Conservation (phyloP, 2,329 filamentous ascomycete genomes). For the Sarocladium brachiariae region DNA sequence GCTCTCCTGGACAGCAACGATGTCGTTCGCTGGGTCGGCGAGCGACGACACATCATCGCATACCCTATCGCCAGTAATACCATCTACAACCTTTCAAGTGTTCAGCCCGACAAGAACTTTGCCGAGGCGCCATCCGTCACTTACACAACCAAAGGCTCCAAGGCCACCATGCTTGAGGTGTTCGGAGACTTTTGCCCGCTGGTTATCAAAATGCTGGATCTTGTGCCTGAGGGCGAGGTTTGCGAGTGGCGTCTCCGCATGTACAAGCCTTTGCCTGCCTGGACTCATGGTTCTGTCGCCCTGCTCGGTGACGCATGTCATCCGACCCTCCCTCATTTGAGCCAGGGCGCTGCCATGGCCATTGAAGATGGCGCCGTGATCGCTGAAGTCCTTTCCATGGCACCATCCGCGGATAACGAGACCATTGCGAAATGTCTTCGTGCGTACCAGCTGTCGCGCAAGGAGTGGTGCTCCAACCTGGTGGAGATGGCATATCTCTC, state of each 20-base stretch:
- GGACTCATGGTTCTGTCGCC: slow-evolving; percentile 49
- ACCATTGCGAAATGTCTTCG: slow-evolving; percentile 42
- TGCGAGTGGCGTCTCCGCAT: slow-evolving; percentile 59
- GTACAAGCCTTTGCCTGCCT: slow-evolving; percentile 48
- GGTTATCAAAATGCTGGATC: slow-evolving; percentile 50
- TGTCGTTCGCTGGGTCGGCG: slow-evolving; percentile 70
- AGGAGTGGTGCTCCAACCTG: slow-evolving; percentile 44
- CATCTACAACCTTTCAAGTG: slow-evolving; percentile 58
- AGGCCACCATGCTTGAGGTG: slow-evolving; percentile 53
- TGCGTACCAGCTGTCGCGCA: slow-evolving; percentile 50
- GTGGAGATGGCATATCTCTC: slow-evolving; percentile 48
- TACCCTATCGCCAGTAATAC: slow-evolving; percentile 64
- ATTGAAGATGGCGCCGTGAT: slow-evolving; percentile 59
- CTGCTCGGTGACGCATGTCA: slow-evolving; percentile 60
- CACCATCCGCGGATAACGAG: slow-evolving; percentile 27
- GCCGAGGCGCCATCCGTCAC: slow-evolving; percentile 49
- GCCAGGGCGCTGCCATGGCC: slow-evolving; percentile 59
- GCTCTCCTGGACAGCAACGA: slow-evolving; percentile 59
- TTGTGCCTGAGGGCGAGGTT: slow-evolving; percentile 55
- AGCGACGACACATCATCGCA: slow-evolving; percentile 68
- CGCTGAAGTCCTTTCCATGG: slow-evolving; percentile 41
- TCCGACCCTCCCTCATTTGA: slow-evolving; percentile 59
- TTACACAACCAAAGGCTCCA: slow-evolving; percentile 58
- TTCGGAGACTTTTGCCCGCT: slow-evolving; percentile 55
- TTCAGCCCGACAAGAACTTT: slow-evolving; percentile 56